Conservation (phyloP, 805 yeast species). For the Saccharomyces eubayanus region DNA sequence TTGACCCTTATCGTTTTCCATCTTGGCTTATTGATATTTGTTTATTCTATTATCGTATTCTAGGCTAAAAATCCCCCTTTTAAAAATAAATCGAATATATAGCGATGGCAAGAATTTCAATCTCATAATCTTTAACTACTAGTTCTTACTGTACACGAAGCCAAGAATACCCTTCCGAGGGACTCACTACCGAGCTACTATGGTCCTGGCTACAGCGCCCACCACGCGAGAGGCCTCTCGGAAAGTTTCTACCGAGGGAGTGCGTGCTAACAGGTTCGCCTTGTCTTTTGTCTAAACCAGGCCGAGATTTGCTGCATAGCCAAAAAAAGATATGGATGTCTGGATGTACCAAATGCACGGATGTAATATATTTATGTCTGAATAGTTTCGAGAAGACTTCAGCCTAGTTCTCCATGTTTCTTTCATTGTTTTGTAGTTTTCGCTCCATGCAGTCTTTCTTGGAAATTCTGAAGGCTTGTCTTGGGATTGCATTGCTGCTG, state of each 20-base stretch:
- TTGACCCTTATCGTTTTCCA: constrained; percentile 99
- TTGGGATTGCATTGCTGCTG: too few relatives aligned
- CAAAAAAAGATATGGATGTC: neutral
- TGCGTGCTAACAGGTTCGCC: neutral
- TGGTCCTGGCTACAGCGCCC: neutral
- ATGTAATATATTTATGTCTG: neutral
- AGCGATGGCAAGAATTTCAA: neutral
- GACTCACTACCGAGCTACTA: neutral
- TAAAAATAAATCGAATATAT: neutral
- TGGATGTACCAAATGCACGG: neutral
- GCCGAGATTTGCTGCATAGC: neutral
- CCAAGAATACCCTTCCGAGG: neutral
- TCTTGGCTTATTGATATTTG: constrained; percentile 42
- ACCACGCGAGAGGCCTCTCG: neutral
- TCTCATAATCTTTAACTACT: neutral
- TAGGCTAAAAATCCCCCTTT: neutral
- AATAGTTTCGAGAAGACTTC: too few relatives aligned
- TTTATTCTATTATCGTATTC: neutral
- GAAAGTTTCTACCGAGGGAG: neutral
- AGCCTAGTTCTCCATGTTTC: too few relatives aligned
- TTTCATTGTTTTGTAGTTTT: neutral
- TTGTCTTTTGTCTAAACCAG: neutral
- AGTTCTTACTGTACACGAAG: neutral
- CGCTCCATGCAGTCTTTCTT: too few relatives aligned
- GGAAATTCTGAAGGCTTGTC: too few relatives aligned